Evolutionary conservation across 2,329 filamentous ascomycete genomes (phyloP), one percentile per base, ranked within the genome.

Genomic region (Xylariaceae sp.): DNA sequence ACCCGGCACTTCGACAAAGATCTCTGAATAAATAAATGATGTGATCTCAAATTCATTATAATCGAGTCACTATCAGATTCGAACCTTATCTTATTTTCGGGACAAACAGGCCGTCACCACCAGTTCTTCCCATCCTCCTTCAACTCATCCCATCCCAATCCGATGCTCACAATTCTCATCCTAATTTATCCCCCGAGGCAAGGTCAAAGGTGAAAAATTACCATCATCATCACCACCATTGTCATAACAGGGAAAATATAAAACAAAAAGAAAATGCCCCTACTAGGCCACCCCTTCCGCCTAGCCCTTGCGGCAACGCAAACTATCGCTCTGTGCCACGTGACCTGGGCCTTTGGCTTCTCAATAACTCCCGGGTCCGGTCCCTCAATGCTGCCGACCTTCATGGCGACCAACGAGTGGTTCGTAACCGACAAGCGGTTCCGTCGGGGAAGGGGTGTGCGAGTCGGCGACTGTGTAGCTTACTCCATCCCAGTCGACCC

Each of bases 311-410:
- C 70, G 48, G 68, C 71, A 16, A 54, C 73, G 50, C 74, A 80
- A 55, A 67, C 68, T 44, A 58, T 76, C 32, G 68, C 72, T 41
- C 57, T 73, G 35, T 60, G 63, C 21, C 79, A 83, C 61, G 62
- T 81, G n/a, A 61, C 75, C 48, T 66, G 63, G 60, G 75, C 80
- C 35, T 83, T 93, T 67, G 70, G 80, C 57, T 79, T 81, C 67
- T 74, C 74, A 52, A 59, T 84, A 53, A 76, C 76, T 17, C 66
- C 72, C 4, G 82, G 82, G 14, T 72, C 73, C 21, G 92, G 92
- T 2, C 82, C 89, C 3, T 92, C 86, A 16, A 97, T 97, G 93
- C 77, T 93, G 40, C 92, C 92, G 6, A 95, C 89, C 0, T 82
- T 96, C 49, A 73, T 76, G 20, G 73, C 82, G 2, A 66, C 73